Evolutionary conservation across 1,284 basidiomycete species (phyloP), one percentile per base, ranked within the genome.

Genomic region (Ceraceosorus guamensis): DNA sequence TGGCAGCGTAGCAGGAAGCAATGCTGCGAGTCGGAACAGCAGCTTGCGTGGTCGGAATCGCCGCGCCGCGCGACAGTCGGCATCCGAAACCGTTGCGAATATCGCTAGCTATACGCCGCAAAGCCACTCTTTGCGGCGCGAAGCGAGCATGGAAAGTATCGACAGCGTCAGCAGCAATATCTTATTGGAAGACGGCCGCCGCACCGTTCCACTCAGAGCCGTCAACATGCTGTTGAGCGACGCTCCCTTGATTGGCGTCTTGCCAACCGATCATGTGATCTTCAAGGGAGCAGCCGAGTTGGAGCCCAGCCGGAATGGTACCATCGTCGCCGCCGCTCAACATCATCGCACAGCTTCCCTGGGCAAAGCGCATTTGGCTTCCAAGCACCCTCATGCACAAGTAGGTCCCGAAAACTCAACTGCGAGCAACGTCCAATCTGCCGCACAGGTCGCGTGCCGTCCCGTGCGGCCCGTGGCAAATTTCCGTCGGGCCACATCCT

Each of bases 121-220:
- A 44, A 32, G 11, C 13, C 44, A 6, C 34, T 18, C 45, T 37
- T 44, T 7, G 37, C 41, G 34, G 52, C 62, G 67, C 24, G 63
- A 67, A 2, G 59, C 60, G 4, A 70, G 67, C 58, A 64, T 37
- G 37, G 68, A 67, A 53, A 69, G 67, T 45, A 49, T 71, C 4
- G 67, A 67, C 50, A 68, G 63, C 60, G 61, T 71, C 50, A 61
- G 61, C 34, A 70, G 65, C 48, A 61, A 30, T 35, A 34, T 48
- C 14, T 18, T 48, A 11, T 1, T 24, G 30, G 14, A 10, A n/a
- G 6, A 43, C 56, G 41, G 41, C 51, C 3, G 48, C 43, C n/a
- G 18, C 30, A 14, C 46, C 56, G 24, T 14, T 52, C 5, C 18
- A 31, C 11, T 34, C 35, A 16, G 54, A 16, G 57, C 63, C 2